Evolutionary conservation across 1,139 yeast genomes (phyloP), one percentile per base, ranked within the genome.

Genomic region (Debaryomycetaceae sp.): DNA sequence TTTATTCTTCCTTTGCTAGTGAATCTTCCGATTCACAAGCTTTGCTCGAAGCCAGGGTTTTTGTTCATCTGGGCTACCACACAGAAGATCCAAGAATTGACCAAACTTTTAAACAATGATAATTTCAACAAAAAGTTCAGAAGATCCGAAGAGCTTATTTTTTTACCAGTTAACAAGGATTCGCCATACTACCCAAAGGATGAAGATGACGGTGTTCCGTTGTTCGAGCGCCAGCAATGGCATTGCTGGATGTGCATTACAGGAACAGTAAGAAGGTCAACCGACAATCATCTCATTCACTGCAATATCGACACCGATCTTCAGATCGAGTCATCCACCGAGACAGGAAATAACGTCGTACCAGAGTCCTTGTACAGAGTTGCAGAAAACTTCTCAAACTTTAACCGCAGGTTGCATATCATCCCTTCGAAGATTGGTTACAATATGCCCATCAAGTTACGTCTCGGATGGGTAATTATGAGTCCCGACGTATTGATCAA

Each of bases 241-340:
- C 97, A 91, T 61, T 91, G 97, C 53, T 86, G 96, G 84, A 87
- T 91, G 96, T 92, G 97, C 50, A 85, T 91, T 41, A 89, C 96
- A 3, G 97, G 97, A 5, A 91, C 97, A 0, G 91, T 91, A 9
- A 72, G 96, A 54, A 75, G 97, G 51, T 79, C 95, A 1, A 81
- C 83, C 0, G 97, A 91, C 61, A 77, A 76, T 19, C 89, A 87
- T 57, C 70, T 91, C 47, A 89, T 91, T 47, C 95, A 91, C 57
- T 91, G 98, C 63, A 91, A 91, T 55, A 79, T 89, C 30, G 95
- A 91, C 55, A 89, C 97, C 0, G 97, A 91, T 59, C 70, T 89
- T 42, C 83, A 83, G 44, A 73, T 72, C 35, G 92, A 59, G 81
- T 52, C 49, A 36, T 68, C 53, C 37, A 46, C 36, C 34, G 34